Evolutionary conservation across 2,329 filamentous ascomycete species (phyloP).

Genomic region (Stylonectria norvegica): DNA sequence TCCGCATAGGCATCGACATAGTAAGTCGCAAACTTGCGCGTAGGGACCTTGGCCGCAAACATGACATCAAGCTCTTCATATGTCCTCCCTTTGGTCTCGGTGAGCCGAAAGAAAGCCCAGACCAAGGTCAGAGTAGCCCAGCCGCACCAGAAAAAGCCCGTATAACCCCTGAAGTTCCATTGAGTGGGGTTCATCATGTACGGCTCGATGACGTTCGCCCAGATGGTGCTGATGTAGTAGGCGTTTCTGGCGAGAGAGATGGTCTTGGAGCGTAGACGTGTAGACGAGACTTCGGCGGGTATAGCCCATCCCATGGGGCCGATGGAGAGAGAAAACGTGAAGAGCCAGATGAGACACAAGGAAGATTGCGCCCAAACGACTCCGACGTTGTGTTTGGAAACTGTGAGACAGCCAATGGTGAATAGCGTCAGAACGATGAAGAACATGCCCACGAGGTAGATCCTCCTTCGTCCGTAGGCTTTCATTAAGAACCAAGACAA

Average conservation of each 20-base stretch:
- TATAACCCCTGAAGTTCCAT: slow-evolving; percentile 30
- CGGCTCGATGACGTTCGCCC: slow-evolving; percentile 28
- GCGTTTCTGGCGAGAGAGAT: slow-evolving; percentile 36
- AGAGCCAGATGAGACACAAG: neutral
- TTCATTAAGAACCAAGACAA: neutral
- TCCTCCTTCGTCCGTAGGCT: neutral
- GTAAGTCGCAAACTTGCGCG: neutral
- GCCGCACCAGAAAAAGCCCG: slow-evolving; percentile 28
- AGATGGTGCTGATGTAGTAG: slow-evolving; percentile 21
- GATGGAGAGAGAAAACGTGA: slow-evolving; percentile 19
- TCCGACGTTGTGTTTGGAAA: neutral
- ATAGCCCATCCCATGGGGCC: slow-evolving; percentile 41
- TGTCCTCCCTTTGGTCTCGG: slow-evolving; percentile 30
- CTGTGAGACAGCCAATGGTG: neutral
- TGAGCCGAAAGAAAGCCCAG: slow-evolving; percentile 31
- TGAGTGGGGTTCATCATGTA: slow-evolving; percentile 30
- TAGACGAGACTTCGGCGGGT: slow-evolving; percentile 38
- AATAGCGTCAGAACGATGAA: neutral
- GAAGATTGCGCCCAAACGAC: neutral
- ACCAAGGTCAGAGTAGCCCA: slow-evolving; percentile 18
- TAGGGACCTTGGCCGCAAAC: slow-evolving; percentile 12
- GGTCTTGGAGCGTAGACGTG: slow-evolving; percentile 38
- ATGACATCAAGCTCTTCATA: slow-evolving; percentile 31
- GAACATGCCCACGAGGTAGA: neutral
- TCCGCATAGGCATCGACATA: neutral